phyloP scores from a whole-genome alignment of 352 stramenopile genomes.

The Phytophthora sojae region DNA sequence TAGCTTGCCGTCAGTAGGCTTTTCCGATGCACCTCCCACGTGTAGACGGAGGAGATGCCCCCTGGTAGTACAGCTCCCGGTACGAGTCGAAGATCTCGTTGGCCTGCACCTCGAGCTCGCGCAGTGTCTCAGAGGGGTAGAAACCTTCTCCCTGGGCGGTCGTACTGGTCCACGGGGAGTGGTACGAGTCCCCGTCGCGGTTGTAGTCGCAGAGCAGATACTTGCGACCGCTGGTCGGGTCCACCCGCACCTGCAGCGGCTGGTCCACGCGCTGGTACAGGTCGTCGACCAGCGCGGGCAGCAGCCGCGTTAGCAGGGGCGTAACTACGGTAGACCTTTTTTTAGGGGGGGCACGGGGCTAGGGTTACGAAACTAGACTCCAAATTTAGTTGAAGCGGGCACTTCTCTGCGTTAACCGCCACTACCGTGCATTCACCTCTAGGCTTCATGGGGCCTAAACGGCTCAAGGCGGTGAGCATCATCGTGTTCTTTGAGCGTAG shows the following conservation, averaged over 20 bases:
- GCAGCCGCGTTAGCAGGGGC: constrained; percentile 44
- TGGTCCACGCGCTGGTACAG: constrained; percentile 94
- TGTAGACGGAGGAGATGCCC: constrained; percentile 94
- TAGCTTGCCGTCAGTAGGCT: too few relatives aligned
- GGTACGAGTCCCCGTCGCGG: constrained; percentile 92
- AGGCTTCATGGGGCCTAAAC: too few relatives aligned
- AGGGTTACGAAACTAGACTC: too few relatives aligned
- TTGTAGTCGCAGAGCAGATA: constrained; percentile 97
- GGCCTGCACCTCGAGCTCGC: constrained; percentile 91
- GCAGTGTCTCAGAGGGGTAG: constrained; percentile 88
- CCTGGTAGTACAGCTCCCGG: constrained; percentile 97
- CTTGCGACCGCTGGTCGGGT: constrained; percentile 87
- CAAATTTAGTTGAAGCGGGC: too few relatives aligned
- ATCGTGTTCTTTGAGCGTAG: too few relatives aligned
- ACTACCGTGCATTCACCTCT: too few relatives aligned
- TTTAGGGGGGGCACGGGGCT: too few relatives aligned
- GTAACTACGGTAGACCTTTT: too few relatives aligned
- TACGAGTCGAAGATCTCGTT: constrained; percentile 99
- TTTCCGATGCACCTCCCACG: too few relatives aligned
- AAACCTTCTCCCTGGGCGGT: constrained; percentile 87
- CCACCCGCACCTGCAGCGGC: constrained; percentile 88
- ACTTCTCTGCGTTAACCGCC: too few relatives aligned
- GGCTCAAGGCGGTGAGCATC: too few relatives aligned
- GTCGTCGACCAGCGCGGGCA: constrained; percentile 87
- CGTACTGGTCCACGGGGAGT: constrained; percentile 95